Percentiles rank a stretch among this genome's conserved stretches.
phyloP scores from a whole-genome alignment of 2,329 filamentous ascomycete species.

The Arthrinium puccinioides region DNA sequence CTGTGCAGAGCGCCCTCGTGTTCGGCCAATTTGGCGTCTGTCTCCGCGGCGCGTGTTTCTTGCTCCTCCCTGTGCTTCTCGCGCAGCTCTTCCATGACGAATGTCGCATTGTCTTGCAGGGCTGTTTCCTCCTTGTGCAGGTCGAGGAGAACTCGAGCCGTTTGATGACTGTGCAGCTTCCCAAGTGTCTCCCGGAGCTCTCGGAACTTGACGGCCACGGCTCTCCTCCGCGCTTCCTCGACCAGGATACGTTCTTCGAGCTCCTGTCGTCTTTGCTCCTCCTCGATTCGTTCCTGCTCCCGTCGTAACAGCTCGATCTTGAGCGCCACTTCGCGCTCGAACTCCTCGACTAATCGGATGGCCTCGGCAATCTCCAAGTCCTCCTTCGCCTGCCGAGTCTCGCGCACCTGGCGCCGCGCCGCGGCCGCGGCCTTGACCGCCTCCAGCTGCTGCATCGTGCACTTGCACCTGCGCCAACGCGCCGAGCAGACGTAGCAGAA shows the following conservation, averaged over 20 bases:
- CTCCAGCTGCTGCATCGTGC: slow-evolving; percentile 41
- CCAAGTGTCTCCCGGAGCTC: slow-evolving; percentile 28
- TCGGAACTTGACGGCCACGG: slow-evolving; percentile 30
- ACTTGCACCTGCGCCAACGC: slow-evolving; percentile 67
- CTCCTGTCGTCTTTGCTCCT: slow-evolving; percentile 28
- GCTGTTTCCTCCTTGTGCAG: slow-evolving; percentile 28
- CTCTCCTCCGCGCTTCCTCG: slow-evolving; percentile 32
- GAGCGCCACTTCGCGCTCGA: slow-evolving; percentile 37
- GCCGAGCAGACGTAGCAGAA: slow-evolving; percentile 78
- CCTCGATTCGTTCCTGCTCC: slow-evolving; percentile 28
- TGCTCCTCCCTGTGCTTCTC: slow-evolving; percentile 26
- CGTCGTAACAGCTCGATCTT: slow-evolving; percentile 31
- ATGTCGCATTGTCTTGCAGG: slow-evolving; percentile 15
- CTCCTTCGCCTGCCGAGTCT: slow-evolving; percentile 23
- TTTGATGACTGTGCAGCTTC: slow-evolving; percentile 35
- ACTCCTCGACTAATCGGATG: slow-evolving; percentile 38
- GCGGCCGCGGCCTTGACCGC: slow-evolving; percentile 30
- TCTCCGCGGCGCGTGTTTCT: slow-evolving; percentile 16
- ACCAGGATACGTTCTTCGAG: slow-evolving; percentile 28
- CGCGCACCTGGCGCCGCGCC: slow-evolving; percentile 25
- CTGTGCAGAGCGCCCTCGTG: slow-evolving; percentile 25
- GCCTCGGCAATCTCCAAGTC: slow-evolving; percentile 29
- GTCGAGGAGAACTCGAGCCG: slow-evolving; percentile 24
- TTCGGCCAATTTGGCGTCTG: slow-evolving; percentile 21
- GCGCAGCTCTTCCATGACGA: slow-evolving; percentile 20